These are phyloP conservation scores for Lentinula aciculospora DNA, from an alignment of 768 basidiomycete genomes.

Conservation along the genomic window DNA sequence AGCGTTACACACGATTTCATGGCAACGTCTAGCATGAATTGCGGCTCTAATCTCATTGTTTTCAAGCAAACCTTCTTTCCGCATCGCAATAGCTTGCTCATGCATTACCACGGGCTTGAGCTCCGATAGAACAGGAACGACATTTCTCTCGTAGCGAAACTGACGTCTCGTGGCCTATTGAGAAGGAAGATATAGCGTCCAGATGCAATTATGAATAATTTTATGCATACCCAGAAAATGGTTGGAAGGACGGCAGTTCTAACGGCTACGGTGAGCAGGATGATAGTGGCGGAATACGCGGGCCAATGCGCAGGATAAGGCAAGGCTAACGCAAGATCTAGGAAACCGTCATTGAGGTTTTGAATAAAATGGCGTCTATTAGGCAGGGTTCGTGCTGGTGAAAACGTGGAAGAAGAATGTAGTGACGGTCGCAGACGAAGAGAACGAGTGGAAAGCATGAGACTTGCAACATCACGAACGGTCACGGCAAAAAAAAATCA, in stretches of 20 bases:
- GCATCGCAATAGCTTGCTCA: slow-evolving; percentile 33
- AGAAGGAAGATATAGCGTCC: slow-evolving; percentile 11
- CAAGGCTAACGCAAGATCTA: slow-evolving; percentile 72
- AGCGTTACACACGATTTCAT: slow-evolving; percentile 36
- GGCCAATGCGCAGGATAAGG: slow-evolving; percentile 66
- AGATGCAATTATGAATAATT: background rate
- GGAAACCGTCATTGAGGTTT: slow-evolving; percentile 55
- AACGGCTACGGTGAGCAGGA: slow-evolving; percentile 56
- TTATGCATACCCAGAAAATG: slow-evolving; percentile 64
- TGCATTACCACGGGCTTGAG: slow-evolving; percentile 33
- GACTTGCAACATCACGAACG: background rate
- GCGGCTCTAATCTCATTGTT: slow-evolving; percentile 46
- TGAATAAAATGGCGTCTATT: slow-evolving; percentile 26
- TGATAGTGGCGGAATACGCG: slow-evolving; percentile 70
- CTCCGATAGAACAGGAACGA: slow-evolving; percentile 49
- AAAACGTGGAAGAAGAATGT: background rate
- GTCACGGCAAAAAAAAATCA: background rate
- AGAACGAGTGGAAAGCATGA: slow-evolving; percentile 1
- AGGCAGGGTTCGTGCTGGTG: background rate
- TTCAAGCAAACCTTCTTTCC: slow-evolving; percentile 44
- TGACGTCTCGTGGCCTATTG: slow-evolving; percentile 55
- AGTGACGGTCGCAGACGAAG: slow-evolving; percentile 3
- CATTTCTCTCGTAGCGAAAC: slow-evolving; percentile 54
- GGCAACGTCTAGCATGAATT: slow-evolving; percentile 41
- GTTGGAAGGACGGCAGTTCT: slow-evolving; percentile 64